Base-by-base conservation (phyloP, 2,329 filamentous ascomycete species). In the Apiospora sp. region DNA sequence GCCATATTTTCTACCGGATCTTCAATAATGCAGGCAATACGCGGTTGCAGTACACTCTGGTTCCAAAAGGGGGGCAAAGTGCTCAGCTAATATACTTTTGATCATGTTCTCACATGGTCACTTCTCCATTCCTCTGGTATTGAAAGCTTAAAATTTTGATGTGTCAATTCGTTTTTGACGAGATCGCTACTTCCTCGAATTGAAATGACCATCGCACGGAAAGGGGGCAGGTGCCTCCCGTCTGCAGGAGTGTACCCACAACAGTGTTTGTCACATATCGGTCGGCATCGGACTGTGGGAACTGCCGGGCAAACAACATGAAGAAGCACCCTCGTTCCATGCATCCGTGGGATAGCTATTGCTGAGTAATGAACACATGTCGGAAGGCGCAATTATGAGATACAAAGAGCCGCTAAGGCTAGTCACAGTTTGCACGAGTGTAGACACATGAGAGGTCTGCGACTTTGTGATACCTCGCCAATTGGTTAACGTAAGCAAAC, bases 301-400 rank as follows among this genome's bases (percentile, higher is more conserved):
- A 41, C 58, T 64, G 58, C 58, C 58, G 58, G 22, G 30, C 54
- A 34, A 61, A 61, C 54, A 61, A n/a, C n/a, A n/a, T n/a, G n/a
- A 8, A 10, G 4, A 30, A 10, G 6, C n/a, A 14, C 13, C 10
- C 10, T 10, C n/a, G 13, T 13, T n/a, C 19, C 58, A 24, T 64
- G 22, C 13, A 14, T 41, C 8, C 34, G 19, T 14, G 51, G 3
- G 13, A 14, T 30, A 30, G n/a, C 22, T n/a, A 64, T 13, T n/a
- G 34, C 34, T n/a, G 30, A 24, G 30, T 22, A 64, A 64, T 24
- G 10, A 34, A 19, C 6, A 16, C 54, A 61, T 54, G 49, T 37
- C 22, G 16, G 54, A 22, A 37, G 30, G 16, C 27, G 54, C 54
- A 7, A 19, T 41, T 10, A 34, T 41, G 34, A 4, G 24, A 24